Percentiles rank a stretch among this genome's conserved stretches.
phyloP scores from a whole-genome alignment of 202 grass and related monocot species.

The Saccharum hybrid region DNA sequence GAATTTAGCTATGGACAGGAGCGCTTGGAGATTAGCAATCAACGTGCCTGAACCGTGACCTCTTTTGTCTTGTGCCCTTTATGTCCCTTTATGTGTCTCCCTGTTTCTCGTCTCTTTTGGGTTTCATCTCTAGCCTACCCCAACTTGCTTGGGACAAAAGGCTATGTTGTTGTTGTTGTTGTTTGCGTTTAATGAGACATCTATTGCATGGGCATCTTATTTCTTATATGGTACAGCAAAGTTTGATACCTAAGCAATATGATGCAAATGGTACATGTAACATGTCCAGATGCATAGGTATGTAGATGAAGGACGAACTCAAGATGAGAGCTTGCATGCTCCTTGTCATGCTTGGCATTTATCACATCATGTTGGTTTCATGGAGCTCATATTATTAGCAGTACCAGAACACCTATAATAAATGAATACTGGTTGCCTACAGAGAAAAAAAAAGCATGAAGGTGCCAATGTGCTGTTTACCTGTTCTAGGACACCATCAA shows the following conservation, averaged over 20 bases:
- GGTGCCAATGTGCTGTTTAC: constrained; percentile 43
- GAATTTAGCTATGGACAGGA: too few relatives aligned
- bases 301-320: constrained; percentile 21
- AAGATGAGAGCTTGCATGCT: constrained; percentile 30
- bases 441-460: constrained; percentile 1
- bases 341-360: constrained; percentile 25
- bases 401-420: constrained; percentile 19
- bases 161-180: too few relatives aligned
- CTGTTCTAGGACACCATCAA: constrained; percentile 95
- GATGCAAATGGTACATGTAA: constrained; percentile 3
- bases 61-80: too few relatives aligned
- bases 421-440: background rate
- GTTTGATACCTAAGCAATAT: constrained; percentile 38
- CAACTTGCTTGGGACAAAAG: too few relatives aligned
- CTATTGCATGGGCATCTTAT: background rate
- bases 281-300: background rate
- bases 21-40: too few relatives aligned
- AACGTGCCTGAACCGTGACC: too few relatives aligned
- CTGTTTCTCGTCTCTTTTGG: too few relatives aligned
- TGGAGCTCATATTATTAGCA: background rate
- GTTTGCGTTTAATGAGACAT: constrained; percentile 13
- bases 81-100: too few relatives aligned
- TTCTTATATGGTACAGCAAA: constrained; percentile 40
- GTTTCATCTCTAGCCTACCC: too few relatives aligned
- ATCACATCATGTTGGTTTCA: constrained; percentile 9